Evolutionary conservation across 495 filamentous ascomycete species (phyloP), one percentile per base, ranked within the genome.

Genomic region (Talaromyces wortmannii): DNA sequence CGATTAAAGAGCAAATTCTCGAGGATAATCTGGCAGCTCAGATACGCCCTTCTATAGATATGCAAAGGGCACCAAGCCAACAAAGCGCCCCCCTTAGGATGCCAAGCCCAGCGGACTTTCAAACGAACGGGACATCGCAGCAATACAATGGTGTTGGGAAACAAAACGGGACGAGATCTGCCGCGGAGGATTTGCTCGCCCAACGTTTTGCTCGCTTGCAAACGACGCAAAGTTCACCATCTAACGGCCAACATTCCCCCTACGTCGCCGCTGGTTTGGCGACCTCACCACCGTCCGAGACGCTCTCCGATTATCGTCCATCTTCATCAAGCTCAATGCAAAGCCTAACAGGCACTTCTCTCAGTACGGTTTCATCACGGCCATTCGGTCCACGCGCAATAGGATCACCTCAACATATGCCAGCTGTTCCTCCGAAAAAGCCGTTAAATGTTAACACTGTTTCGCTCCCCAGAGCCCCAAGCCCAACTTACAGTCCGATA

Each of bases 401-500:
- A 74, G 84, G 77, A 30, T 69, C 73, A 31, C 63, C 68, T 32
- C 59, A 69, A 16, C 56, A 55, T 16, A 66, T 61, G 10, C 78
- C 79, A 16, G 70, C 67, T n/a, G 61, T 74, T 18, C 81, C 82
- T 15, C 77, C 76, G 1, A 83, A 85, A 48, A 61, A 83, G 7
- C 78, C 80, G 13, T 61, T 89, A 4, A 73, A 82, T 54, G 78
- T 72, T 29, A 52, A 78, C 16, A 67, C 75, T 13, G 65, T 66
- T n/a, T 72, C 78, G 4, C 76, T 97, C 61, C 92, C 92, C 18
- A 84, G 85, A 64, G 72, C 87, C 11, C 92, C 92, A 13, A 90
- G 86, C 63, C 90, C 91, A 11, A 85, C 92, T 8, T 97, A 97
- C 60, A 92, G 85, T 61, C 92, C 92, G 40, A 69, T 74, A 55